Evolutionary conservation across 2,329 filamentous ascomycete genomes (phyloP).

Genomic region (Diaporthe ampelina): DNA sequence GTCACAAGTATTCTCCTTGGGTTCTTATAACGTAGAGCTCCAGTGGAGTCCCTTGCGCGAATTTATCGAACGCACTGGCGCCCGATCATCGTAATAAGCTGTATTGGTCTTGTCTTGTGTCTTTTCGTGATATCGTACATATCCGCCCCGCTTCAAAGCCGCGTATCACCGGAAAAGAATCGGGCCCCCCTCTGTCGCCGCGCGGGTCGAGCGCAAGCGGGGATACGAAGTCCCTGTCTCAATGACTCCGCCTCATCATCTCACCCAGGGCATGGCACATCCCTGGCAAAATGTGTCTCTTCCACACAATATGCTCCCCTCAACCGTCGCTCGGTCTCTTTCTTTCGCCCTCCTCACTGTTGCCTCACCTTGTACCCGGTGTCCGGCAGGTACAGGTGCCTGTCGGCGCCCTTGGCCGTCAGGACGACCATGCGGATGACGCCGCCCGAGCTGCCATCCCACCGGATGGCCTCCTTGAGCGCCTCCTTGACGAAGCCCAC

Average conservation of each 20-base stretch:
- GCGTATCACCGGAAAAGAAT: neutral
- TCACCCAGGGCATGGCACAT: neutral
- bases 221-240: neutral
- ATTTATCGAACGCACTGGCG: no score
- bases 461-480: constrained; percentile 95
- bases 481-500: constrained; percentile 94
- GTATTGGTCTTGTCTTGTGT: constrained; percentile 25
- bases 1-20: neutral
- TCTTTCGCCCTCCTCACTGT: constrained; percentile 59
- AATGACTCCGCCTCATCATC: neutral
- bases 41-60: no score
- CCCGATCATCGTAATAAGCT: constrained; percentile 2
- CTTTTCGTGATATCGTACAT: constrained; percentile 33
- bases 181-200: neutral
- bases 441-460: constrained; percentile 98
- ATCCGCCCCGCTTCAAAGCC: neutral
- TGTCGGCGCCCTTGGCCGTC: constrained; percentile 88
- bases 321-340: neutral
- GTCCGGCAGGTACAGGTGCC: constrained; percentile 96
- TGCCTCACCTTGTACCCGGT: constrained; percentile 84
- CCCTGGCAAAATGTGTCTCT: neutral
- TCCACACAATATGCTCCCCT: constrained; percentile 43
- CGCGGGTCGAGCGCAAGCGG: neutral
- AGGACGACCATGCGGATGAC: constrained; percentile 98
- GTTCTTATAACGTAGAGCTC: no score